These are phyloP conservation scores for Nakazawaea wyomingensis DNA, from an alignment of 805 yeast genomes.

Conservation along the genomic window DNA sequence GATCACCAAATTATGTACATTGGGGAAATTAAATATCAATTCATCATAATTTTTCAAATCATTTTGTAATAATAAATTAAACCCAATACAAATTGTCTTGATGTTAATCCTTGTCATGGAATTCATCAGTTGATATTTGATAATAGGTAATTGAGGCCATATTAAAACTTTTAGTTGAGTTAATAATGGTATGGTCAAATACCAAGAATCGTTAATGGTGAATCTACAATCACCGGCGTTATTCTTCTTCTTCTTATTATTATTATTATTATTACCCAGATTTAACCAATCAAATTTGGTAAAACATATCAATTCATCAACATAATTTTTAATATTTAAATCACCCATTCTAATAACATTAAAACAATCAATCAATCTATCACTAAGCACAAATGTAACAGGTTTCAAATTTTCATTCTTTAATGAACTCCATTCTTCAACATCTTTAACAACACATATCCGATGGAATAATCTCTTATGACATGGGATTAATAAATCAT, in stretches of 20 bases:
- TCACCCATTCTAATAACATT: slow-evolving; percentile 13
- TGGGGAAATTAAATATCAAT: slow-evolving; percentile 11
- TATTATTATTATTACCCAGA: too few relatives aligned
- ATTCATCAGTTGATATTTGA: slow-evolving; percentile 10
- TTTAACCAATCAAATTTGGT: slow-evolving; percentile 11
- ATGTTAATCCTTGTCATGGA: slow-evolving; percentile 1
- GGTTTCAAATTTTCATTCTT: neutral
- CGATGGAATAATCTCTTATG: slow-evolving; percentile 4
- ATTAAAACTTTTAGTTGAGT: slow-evolving; percentile 7
- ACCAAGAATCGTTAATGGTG: slow-evolving; percentile 14
- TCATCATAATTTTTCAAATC: slow-evolving; percentile 9
- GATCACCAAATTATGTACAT: slow-evolving; percentile 9
- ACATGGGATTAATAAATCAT: neutral
- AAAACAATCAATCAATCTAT: slow-evolving; percentile 7
- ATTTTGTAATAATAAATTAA: neutral
- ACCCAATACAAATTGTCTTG: slow-evolving; percentile 9
- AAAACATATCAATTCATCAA: slow-evolving; percentile 13
- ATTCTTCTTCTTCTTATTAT: too few relatives aligned
- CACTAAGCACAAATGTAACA: slow-evolving; percentile 2
- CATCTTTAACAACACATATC: slow-evolving; percentile 7
- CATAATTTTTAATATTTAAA: slow-evolving; percentile 1
- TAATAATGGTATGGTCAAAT: slow-evolving; percentile 6
- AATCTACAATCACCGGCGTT: neutral
- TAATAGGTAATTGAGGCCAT: slow-evolving; percentile 13
- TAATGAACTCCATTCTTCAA: neutral